Evolutionary conservation across 352 stramenopile species (phyloP).

Genomic region (Phytophthora sp.): DNA sequence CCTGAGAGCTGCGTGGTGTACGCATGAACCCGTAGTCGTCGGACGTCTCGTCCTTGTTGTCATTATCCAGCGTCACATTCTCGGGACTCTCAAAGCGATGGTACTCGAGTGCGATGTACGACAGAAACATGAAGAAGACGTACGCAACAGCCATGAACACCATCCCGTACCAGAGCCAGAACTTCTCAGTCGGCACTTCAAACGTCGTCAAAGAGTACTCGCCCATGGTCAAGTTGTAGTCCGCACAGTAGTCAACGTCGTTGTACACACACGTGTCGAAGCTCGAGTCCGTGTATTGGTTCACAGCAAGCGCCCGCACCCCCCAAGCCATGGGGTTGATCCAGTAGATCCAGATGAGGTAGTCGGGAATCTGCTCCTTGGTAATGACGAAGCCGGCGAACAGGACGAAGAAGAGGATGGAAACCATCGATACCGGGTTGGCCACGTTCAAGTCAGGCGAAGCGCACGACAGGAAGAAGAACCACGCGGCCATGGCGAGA

Average conservation of each 20-base stretch:
- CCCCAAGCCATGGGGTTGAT: slow-evolving; percentile 25
- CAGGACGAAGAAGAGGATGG: slow-evolving; percentile 23
- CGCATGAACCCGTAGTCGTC: slow-evolving; percentile 13
- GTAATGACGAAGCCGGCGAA: slow-evolving; percentile 29
- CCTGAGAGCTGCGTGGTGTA: slow-evolving; percentile 5
- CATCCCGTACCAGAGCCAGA: slow-evolving; percentile 29
- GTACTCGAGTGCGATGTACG: slow-evolving; percentile 23
- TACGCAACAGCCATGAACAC: slow-evolving; percentile 16
- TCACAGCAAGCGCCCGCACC: slow-evolving; percentile 22
- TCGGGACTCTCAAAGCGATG: slow-evolving; percentile 19
- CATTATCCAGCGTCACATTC: slow-evolving; percentile 17
- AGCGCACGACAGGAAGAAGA: slow-evolving; percentile 26
- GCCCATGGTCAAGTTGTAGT: slow-evolving; percentile 20
- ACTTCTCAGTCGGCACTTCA: slow-evolving; percentile 21
- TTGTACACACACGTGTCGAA: slow-evolving; percentile 24
- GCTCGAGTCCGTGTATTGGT: slow-evolving; percentile 24
- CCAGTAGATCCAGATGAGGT: slow-evolving; percentile 37
- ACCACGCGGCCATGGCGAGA: slow-evolving; percentile 28
- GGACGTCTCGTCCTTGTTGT: not conserved
- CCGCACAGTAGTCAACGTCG: slow-evolving; percentile 17
- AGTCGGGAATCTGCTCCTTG: slow-evolving; percentile 32
- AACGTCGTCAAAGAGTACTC: slow-evolving; percentile 24
- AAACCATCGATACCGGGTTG: slow-evolving; percentile 26
- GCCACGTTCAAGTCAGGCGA: slow-evolving; percentile 27
- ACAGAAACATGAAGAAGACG: slow-evolving; percentile 33